Conservation (phyloP, 2,329 filamentous ascomycete species). For the Talaromyces atroroseus region DNA sequence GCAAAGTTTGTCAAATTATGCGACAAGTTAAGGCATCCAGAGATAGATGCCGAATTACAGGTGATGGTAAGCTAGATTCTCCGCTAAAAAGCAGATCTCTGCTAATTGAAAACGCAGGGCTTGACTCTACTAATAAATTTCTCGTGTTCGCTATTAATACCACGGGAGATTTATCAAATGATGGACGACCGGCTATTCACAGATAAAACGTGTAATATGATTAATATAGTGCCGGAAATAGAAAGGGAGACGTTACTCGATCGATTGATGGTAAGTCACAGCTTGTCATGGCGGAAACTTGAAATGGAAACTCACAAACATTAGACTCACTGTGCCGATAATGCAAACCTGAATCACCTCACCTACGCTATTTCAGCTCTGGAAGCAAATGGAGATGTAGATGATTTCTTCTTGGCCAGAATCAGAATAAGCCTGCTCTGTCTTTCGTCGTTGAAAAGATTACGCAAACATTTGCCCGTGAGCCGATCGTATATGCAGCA, state of each 20-base stretch:
- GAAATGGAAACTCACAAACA: slow-evolving; percentile 14
- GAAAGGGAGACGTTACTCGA: slow-evolving; percentile 28
- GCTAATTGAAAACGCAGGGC: slow-evolving; percentile 21
- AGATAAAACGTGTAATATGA: slow-evolving; percentile 17
- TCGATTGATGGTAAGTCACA: slow-evolving; percentile 30
- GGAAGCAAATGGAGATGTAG: slow-evolving; percentile 5
- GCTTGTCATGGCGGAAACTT: neutral
- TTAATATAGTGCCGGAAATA: slow-evolving; percentile 21
- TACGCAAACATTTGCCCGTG: neutral
- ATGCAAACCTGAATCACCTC: slow-evolving; percentile 20
- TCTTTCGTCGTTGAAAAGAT: slow-evolving; percentile 20
- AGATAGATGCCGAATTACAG: slow-evolving; percentile 25
- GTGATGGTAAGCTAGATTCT: slow-evolving; percentile 26
- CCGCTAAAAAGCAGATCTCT: neutral
- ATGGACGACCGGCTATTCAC: slow-evolving; percentile 24
- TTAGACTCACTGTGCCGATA: slow-evolving; percentile 19
- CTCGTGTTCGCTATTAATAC: slow-evolving; percentile 19
- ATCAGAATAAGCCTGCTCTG: slow-evolving; percentile 22
- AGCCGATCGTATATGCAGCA: neutral
- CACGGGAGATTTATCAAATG: slow-evolving; percentile 23
- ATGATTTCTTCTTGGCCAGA: slow-evolving; percentile 13
- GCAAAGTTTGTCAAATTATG: slow-evolving; percentile 34
- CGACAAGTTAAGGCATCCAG: slow-evolving; percentile 31
- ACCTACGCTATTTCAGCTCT: slow-evolving; percentile 21
- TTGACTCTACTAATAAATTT: slow-evolving; percentile 27